These are phyloP conservation scores for Nicotiana attenuata DNA, from an alignment of 257 asterid genomes.

Conservation along the genomic window DNA sequence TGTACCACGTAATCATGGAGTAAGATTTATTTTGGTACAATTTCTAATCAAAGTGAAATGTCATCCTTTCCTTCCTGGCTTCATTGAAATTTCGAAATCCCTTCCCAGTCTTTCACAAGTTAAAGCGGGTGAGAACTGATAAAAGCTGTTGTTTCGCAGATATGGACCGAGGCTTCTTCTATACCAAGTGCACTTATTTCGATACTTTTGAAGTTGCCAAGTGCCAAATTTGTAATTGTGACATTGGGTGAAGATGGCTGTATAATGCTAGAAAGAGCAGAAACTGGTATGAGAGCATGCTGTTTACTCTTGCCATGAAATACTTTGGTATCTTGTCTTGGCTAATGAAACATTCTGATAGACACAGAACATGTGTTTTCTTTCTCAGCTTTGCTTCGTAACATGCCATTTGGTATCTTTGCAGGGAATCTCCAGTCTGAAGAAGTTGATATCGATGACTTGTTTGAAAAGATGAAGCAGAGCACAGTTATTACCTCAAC, in stretches of 20 bases:
- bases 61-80: background rate
- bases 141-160: constrained; percentile 18
- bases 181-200: constrained; percentile 67
- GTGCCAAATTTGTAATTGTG: constrained; percentile 36
- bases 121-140: background rate
- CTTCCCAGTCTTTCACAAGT: background rate
- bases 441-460: constrained; percentile 61
- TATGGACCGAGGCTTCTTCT: constrained; percentile 61
- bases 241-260: constrained; percentile 55
- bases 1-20: background rate
- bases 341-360: background rate
- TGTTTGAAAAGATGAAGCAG: constrained; percentile 50
- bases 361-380: background rate
- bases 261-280: constrained; percentile 47
- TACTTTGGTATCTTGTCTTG: background rate
- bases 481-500: constrained; percentile 35
- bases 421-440: constrained; percentile 50
- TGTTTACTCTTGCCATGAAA: background rate
- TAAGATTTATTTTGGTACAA: background rate
- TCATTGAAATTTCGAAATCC: background rate
- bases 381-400: background rate
- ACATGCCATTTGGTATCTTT: background rate
- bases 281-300: constrained; percentile 20
- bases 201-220: constrained; percentile 66
- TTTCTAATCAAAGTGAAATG: background rate